A percentile compares a stretch with the other conserved stretches of the same genome.
Conservation (phyloP, 108 stramenopile species). For the Skeletonema costatum region DNA sequence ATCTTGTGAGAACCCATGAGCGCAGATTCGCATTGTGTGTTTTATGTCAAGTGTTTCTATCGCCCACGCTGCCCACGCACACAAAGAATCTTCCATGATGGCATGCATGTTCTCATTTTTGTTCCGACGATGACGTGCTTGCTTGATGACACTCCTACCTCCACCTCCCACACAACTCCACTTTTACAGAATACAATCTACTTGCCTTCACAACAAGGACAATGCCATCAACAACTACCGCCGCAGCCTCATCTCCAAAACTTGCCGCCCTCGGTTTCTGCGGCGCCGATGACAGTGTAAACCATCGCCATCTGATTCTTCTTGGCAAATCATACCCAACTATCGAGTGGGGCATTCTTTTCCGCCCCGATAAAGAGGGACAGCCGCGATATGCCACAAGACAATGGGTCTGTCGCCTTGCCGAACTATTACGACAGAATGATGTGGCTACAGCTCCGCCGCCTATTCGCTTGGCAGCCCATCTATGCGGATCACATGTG, state of each 20-base stretch:
- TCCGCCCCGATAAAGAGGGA: slow-evolving; percentile 93
- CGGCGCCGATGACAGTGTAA: slow-evolving; percentile 91
- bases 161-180: too few species aligned
- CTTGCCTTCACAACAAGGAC: neutral
- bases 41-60: too few species aligned
- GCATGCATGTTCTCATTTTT: too few species aligned
- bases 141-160: too few species aligned
- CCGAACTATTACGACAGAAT: slow-evolving; percentile 15
- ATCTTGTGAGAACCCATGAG: too few species aligned
- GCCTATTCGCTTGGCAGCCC: slow-evolving; percentile 83
- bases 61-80: too few species aligned
- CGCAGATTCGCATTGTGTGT: too few species aligned
- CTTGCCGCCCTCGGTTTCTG: slow-evolving; percentile 90
- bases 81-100: too few species aligned
- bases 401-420: slow-evolving; percentile 68
- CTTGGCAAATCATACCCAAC: slow-evolving; percentile 69
- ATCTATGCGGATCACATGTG: slow-evolving; percentile 88
- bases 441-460: neutral
- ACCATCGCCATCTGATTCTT: slow-evolving; percentile 66
- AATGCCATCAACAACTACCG: neutral
- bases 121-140: too few species aligned
- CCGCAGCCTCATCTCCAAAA: slow-evolving; percentile 3
- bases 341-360: slow-evolving; percentile 93
- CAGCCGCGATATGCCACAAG: slow-evolving; percentile 80
- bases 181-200: too few species aligned